phyloP scores from a whole-genome alignment of 1,139 yeast genomes.

The Zygoascus hellenicus region DNA sequence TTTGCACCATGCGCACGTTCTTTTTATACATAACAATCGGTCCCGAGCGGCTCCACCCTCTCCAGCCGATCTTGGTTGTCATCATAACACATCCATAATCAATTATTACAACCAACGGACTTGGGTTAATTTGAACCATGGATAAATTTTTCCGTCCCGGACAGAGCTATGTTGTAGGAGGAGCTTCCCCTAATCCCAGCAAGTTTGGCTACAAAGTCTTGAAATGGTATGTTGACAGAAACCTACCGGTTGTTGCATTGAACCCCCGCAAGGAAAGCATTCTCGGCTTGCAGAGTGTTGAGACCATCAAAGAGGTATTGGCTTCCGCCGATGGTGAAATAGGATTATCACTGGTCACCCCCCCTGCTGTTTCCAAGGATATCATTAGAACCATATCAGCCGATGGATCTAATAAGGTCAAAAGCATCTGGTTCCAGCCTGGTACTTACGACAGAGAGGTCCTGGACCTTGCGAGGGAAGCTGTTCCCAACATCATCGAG shows the following conservation, averaged over 20 bases:
- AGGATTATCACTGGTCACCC: constrained; percentile 53
- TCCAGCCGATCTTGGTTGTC: too few relatives aligned
- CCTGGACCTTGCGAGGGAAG: constrained; percentile 39
- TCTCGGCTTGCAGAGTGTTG: constrained; percentile 41
- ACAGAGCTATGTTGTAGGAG: constrained; percentile 60
- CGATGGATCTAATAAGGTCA: constrained; percentile 34
- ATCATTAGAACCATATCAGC: constrained; percentile 43
- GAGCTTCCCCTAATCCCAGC: constrained; percentile 60
- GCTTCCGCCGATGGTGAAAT: constrained; percentile 25
- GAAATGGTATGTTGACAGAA: constrained; percentile 57
- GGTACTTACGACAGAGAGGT: constrained; percentile 62
- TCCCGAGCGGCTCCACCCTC: too few relatives aligned
- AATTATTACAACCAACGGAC: too few relatives aligned
- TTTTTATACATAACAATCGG: too few relatives aligned
- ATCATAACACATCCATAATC: too few relatives aligned
- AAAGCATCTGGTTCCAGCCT: constrained; percentile 78
- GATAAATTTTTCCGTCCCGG: constrained; percentile 46
- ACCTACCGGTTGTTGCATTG: constrained; percentile 59
- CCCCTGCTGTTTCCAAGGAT: constrained; percentile 53
- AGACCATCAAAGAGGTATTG: constrained; percentile 36
- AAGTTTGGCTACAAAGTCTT: constrained; percentile 71
- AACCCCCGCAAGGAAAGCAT: constrained; percentile 52
- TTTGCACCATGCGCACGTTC: too few relatives aligned
- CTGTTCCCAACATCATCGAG: constrained; percentile 44
- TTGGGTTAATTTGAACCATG: constrained; percentile 19